Evolutionary conservation across 1,139 yeast genomes (phyloP).

Genomic region (Saccharomycopsis crataegensis): DNA sequence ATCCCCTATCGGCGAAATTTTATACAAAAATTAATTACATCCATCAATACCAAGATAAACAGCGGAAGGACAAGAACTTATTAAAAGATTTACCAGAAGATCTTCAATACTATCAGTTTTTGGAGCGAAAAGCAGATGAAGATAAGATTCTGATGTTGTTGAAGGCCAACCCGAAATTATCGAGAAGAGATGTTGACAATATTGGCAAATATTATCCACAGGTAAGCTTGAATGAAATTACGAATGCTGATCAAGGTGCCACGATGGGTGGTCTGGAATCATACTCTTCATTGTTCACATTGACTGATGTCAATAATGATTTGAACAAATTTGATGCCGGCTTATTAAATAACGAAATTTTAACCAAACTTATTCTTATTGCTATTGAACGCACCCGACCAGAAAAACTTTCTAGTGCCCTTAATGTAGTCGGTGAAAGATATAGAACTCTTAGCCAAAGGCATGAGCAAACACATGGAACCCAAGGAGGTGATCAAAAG

Average conservation of each 20-base stretch:
- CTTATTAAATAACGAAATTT: slow-evolving; percentile 41
- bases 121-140: not conserved
- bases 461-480: slow-evolving; percentile 4
- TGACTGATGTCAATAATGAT: slow-evolving; percentile 27
- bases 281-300: slow-evolving; percentile 1
- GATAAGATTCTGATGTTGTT: slow-evolving; percentile 1
- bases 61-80: slow-evolving; percentile 15
- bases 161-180: not conserved
- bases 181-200: slow-evolving; percentile 6
- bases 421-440: slow-evolving; percentile 61
- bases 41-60: slow-evolving; percentile 16
- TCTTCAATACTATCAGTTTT: slow-evolving; percentile 1
- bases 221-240: slow-evolving; percentile 21
- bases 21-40: slow-evolving; percentile 7
- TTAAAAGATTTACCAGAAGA: slow-evolving; percentile 13
- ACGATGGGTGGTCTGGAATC: not conserved
- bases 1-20: not conserved
- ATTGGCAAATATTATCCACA: slow-evolving; percentile 11
- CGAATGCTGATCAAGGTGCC: not conserved
- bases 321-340: slow-evolving; percentile 63
- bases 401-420: slow-evolving; percentile 53
- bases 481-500: slow-evolving; percentile 6
- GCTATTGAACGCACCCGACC: slow-evolving; percentile 52
- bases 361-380: slow-evolving; percentile 57
- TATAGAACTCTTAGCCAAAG: slow-evolving; percentile 27